phyloP scores from a whole-genome alignment of 768 basidiomycete genomes.

The Lentinus brumalis region DNA sequence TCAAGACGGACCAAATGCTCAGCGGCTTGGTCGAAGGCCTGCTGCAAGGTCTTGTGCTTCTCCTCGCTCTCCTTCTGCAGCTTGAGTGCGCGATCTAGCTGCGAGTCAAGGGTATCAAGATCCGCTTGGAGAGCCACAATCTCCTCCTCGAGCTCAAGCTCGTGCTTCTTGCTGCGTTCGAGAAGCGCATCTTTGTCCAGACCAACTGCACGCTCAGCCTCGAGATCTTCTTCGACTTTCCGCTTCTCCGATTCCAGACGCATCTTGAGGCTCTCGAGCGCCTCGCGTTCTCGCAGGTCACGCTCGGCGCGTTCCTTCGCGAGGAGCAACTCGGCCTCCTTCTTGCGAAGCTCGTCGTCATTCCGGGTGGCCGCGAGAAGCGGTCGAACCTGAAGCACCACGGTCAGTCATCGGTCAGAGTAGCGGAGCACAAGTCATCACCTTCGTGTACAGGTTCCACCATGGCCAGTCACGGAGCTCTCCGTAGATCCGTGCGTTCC shows the following conservation, averaged over 20 bases:
- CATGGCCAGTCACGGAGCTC: slow-evolving; percentile 95
- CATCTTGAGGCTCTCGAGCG: slow-evolving; percentile 80
- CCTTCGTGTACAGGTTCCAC: slow-evolving; percentile 98
- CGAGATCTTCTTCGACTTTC: slow-evolving; percentile 78
- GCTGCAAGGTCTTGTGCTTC: slow-evolving; percentile 68
- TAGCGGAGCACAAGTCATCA: slow-evolving; percentile 25
- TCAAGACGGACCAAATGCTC: slow-evolving; percentile 86
- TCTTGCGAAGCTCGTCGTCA: slow-evolving; percentile 88
- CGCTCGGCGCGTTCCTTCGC: slow-evolving; percentile 85
- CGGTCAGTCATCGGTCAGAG: neutral
- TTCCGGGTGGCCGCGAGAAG: slow-evolving; percentile 88
- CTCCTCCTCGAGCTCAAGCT: slow-evolving; percentile 85
- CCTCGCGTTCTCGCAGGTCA: slow-evolving; percentile 80
- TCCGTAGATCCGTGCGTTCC: slow-evolving; percentile 90
- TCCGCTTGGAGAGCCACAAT: slow-evolving; percentile 78
- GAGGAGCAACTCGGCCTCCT: slow-evolving; percentile 80
- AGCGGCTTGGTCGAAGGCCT: slow-evolving; percentile 81
- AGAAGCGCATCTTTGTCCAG: slow-evolving; percentile 84
- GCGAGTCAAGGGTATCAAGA: slow-evolving; percentile 81
- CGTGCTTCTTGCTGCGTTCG: slow-evolving; percentile 82
- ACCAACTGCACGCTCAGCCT: slow-evolving; percentile 76
- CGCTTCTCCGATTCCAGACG: slow-evolving; percentile 81
- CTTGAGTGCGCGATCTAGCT: slow-evolving; percentile 77
- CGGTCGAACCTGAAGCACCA: slow-evolving; percentile 71
- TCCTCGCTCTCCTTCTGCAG: slow-evolving; percentile 81